phyloP scores from a whole-genome alignment of 139 green algal species.

The Gonium pectorale region DNA sequence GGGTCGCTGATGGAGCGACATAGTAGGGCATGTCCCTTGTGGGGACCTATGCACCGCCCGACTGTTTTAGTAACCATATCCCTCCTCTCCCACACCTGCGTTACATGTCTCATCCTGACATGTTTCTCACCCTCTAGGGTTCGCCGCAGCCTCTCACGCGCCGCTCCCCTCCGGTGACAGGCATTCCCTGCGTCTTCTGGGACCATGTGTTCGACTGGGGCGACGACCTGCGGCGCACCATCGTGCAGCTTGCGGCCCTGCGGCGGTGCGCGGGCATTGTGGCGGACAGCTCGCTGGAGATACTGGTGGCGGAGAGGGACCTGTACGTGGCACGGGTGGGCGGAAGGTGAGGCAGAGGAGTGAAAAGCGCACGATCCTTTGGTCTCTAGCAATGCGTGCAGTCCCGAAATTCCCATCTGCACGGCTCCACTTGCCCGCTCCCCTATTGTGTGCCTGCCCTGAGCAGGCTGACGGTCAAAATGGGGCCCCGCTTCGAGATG shows the following conservation, averaged over 20 bases:
- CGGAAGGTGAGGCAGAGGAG: constrained; percentile 48
- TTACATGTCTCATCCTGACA: too few relatives aligned
- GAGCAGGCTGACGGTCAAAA: constrained; percentile 35
- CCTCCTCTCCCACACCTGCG: too few relatives aligned
- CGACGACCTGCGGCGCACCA: constrained; percentile 44
- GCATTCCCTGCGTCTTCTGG: constrained; percentile 81
- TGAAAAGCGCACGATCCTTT: too few relatives aligned
- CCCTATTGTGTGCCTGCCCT: not conserved
- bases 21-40: too few relatives aligned
- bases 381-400: not conserved
- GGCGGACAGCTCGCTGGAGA: constrained; percentile 70
- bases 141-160: too few relatives aligned
- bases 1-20: too few relatives aligned
- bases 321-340: constrained; percentile 78
- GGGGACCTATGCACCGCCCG: too few relatives aligned
- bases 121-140: too few relatives aligned
- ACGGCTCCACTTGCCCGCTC: not conserved
- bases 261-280: constrained; percentile 65
- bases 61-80: too few relatives aligned
- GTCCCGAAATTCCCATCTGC: not conserved
- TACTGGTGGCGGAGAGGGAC: constrained; percentile 72
- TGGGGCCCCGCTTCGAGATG: constrained; percentile 57
- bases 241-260: constrained; percentile 55
- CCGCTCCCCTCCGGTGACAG: too few relatives aligned
- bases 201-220: constrained; percentile 86